Base-by-base conservation (phyloP, 2,329 filamentous ascomycete genomes). In the Aureobasidium sp. region DNA sequence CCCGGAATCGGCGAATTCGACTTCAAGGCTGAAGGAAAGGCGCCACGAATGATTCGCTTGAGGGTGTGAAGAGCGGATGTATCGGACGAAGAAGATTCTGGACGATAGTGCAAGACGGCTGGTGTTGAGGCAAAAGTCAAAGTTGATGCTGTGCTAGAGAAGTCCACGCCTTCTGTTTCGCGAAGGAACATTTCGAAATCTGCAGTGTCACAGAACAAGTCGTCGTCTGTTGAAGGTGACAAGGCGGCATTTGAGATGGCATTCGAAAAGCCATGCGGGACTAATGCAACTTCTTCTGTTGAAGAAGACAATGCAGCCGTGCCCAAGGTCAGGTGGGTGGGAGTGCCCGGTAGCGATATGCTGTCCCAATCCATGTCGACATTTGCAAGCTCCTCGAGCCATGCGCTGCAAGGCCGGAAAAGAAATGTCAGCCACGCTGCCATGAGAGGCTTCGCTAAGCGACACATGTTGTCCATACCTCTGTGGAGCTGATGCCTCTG, bases 1-100 rank as follows among this genome's bases (percentile, higher is more conserved):
- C 83, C 82, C 15, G 78, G 72, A 5, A 86, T 74, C 2, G 77
- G 77, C 23, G 81, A 83, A 35, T 80, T 76, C 66, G 84, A 79
- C 2, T 72, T 73, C 19, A 81, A 71, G 19, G 73, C 71, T 4
- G 62, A 45, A 8, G 81, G 83, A 63, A 85, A 85, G 0, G 76
- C 68, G 0, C 77, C 72, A 25, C 83, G 77, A 7, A 76, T 74
- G 61, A 84, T 82, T 0, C 79, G 77, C 33, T 71, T 72, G 2
- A 29, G 11, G 23, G 27, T 46, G 15, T 37, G 33, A 13, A 8
- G 4, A 37, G 25, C 10, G 31, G 57, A 27, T 5, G 21, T 5
- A 15, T 27, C 25, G 8, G 42, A 37, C 23, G 58, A 60, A 17
- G 58, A 35, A 7, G 45, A 59, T 10, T 27, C 33, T 25, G 57